Evolutionary conservation across 176 grass and related monocot species (phyloP).

Genomic region (Dactylis glomerata): DNA sequence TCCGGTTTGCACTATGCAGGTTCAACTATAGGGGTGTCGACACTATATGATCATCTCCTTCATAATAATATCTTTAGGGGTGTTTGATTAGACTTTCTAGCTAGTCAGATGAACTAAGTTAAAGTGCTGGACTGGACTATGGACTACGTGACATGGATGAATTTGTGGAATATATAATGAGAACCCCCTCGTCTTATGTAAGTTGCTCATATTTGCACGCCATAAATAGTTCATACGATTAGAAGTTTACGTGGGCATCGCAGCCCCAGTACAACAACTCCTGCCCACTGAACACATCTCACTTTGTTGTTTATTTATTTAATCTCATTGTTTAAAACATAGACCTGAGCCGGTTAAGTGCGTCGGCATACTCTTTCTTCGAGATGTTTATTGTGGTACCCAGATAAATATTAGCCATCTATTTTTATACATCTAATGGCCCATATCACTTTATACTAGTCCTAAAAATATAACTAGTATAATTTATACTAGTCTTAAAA

Average conservation of each 20-base stretch:
- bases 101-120: not conserved
- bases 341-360: too few species aligned
- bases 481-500: too few species aligned
- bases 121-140: not conserved
- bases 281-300: not conserved
- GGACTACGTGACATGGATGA: not conserved
- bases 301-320: not conserved
- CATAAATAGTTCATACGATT: not conserved
- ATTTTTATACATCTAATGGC: too few species aligned
- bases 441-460: too few species aligned
- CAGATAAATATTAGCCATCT: too few species aligned
- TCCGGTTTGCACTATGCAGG: not conserved
- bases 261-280: not conserved
- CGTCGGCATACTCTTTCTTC: too few species aligned
- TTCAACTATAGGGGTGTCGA: not conserved
- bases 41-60: slow-evolving; percentile 9
- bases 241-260: not conserved
- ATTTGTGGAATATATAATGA: not conserved
- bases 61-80: not conserved
- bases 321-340: not conserved
- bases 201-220: not conserved
- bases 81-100: not conserved
- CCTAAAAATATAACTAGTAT: too few species aligned
- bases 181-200: not conserved
- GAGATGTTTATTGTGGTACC: too few species aligned